Percentiles rank a stretch among this genome's conserved stretches.
phyloP scores from a whole-genome alignment of 2,329 filamentous ascomycete species.

The Scortechinia acanthostroma region DNA sequence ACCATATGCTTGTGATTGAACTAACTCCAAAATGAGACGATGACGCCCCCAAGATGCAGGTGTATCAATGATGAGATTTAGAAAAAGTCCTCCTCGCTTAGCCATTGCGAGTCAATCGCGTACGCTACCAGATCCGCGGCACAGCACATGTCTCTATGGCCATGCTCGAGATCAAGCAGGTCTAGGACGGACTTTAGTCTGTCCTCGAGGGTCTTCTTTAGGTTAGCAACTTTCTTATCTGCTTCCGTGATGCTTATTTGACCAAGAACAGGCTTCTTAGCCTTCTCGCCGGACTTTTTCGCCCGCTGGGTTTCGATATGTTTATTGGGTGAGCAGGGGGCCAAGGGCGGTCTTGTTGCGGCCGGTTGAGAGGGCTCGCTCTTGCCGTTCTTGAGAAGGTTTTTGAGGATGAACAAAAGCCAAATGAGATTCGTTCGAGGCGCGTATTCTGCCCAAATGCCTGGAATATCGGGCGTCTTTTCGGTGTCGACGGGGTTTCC shows the following conservation, averaged over 20 bases:
- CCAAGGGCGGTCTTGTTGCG: slow-evolving; percentile 15
- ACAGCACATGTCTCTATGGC: slow-evolving; percentile 28
- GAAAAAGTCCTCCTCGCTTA: slow-evolving; percentile 26
- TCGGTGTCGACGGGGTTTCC: slow-evolving; percentile 28
- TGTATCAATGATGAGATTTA: no score
- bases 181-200: slow-evolving; percentile 19
- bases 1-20: no score
- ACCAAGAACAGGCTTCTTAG: neutral
- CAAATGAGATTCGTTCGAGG: slow-evolving; percentile 56
- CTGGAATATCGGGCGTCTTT: slow-evolving; percentile 17
- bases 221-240: slow-evolving; percentile 3
- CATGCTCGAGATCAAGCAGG: slow-evolving; percentile 23
- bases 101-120: slow-evolving; percentile 29
- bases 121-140: slow-evolving; percentile 30
- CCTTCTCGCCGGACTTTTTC: neutral
- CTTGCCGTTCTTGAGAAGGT: slow-evolving; percentile 27
- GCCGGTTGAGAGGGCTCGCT: slow-evolving; percentile 5
- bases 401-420: slow-evolving; percentile 50
- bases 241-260: slow-evolving; percentile 1
- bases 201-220: slow-evolving; percentile 18
- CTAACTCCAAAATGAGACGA: no score
- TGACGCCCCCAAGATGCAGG: no score
- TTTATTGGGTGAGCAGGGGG: slow-evolving; percentile 19
- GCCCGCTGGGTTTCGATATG: slow-evolving; percentile 6
- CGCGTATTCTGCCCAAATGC: slow-evolving; percentile 42